These are phyloP conservation scores for Scedosporium aurantiacum DNA, from an alignment of 2,329 filamentous ascomycete species.

Conservation along the genomic window DNA sequence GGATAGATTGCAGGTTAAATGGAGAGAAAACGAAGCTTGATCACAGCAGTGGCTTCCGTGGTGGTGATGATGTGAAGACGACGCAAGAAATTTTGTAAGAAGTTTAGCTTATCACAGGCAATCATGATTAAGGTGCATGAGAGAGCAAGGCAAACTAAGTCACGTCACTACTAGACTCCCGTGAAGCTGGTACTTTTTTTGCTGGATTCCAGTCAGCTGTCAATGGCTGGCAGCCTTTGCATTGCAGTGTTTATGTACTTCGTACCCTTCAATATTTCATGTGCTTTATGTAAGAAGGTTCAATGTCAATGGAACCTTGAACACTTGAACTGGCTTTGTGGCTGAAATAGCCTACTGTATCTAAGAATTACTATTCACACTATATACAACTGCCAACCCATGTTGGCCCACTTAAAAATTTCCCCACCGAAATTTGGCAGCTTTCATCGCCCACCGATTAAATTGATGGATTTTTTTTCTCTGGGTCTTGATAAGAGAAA, in stretches of 20 bases:
- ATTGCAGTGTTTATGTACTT: too few species aligned
- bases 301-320: too few species aligned
- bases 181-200: neutral
- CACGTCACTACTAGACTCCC: neutral
- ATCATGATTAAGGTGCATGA: neutral
- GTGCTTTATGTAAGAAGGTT: too few species aligned
- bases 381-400: neutral
- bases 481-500: neutral
- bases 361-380: neutral
- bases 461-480: constrained; percentile 4
- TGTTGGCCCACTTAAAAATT: neutral
- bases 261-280: too few species aligned
- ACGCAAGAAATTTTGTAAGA: neutral
- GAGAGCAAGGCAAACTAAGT: neutral
- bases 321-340: too few species aligned
- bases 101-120: neutral
- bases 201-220: neutral
- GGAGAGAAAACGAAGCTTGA: neutral
- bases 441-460: constrained; percentile 1
- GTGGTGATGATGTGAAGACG: neutral
- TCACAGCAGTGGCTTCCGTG: neutral
- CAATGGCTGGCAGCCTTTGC: too few species aligned
- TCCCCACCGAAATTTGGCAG: constrained; percentile 1
- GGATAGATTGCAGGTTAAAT: neutral
- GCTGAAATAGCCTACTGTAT: too few species aligned